Percentiles rank a stretch among this genome's conserved stretches.
phyloP scores from a whole-genome alignment of 1,284 basidiomycete genomes.

The Rhodotorula sp. region DNA sequence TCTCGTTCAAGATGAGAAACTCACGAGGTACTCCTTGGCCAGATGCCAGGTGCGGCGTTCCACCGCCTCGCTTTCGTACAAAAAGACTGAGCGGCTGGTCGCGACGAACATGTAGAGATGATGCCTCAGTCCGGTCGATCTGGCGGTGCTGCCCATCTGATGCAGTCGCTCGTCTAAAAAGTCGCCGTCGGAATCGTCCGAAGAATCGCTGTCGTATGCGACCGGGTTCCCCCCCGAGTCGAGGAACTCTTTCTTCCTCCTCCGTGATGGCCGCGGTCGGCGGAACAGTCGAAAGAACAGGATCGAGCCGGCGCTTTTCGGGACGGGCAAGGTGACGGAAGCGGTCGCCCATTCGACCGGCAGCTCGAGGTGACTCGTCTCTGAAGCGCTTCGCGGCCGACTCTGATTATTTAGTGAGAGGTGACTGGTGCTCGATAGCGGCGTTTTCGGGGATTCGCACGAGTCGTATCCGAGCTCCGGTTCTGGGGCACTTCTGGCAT shows the following conservation, averaged over 20 bases:
- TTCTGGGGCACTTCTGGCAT: background rate
- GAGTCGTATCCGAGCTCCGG: background rate
- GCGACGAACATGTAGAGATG: slow-evolving; percentile 25
- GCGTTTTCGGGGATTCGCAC: background rate
- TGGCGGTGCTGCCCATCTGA: background rate
- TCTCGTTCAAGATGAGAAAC: background rate
- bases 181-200: background rate
- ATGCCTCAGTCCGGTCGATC: background rate
- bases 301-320: slow-evolving; percentile 7
- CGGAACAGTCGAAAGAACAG: slow-evolving; percentile 25
- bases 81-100: slow-evolving; percentile 17
- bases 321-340: slow-evolving; percentile 10
- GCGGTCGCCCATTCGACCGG: slow-evolving; percentile 25
- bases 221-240: background rate
- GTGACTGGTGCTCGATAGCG: background rate
- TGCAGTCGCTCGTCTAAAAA: background rate
- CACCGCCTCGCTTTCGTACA: slow-evolving; percentile 19
- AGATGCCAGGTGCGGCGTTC: slow-evolving; percentile 22
- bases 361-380: slow-evolving; percentile 3
- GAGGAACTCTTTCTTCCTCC: background rate
- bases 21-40: slow-evolving; percentile 29
- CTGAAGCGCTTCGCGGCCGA: background rate
- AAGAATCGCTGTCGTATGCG: background rate
- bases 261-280: slow-evolving; percentile 5
- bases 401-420: background rate